These are phyloP conservation scores for Pseudonitzschia pungens DNA, from an alignment of 108 stramenopile genomes.

Conservation along the genomic window DNA sequence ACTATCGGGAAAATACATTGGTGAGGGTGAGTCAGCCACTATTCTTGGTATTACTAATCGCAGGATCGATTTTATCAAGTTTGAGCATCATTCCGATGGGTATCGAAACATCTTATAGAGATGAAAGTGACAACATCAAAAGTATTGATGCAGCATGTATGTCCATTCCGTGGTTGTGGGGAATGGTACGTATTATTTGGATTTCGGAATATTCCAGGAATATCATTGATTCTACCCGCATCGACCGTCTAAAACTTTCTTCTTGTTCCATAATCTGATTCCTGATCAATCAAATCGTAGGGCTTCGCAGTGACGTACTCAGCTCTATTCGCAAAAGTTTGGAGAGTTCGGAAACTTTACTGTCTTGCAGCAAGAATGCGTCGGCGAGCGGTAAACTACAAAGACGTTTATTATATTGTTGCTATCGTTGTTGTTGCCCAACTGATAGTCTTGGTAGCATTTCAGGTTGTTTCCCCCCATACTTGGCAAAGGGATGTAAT, in stretches of 20 bases:
- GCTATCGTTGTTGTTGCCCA: conserved; percentile 26
- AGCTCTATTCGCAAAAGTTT: conserved; percentile 33
- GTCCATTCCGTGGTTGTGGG: conserved; percentile 43
- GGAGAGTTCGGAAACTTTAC: conserved; percentile 33
- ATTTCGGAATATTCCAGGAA: background rate
- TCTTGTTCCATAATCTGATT: background rate
- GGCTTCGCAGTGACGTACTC: background rate
- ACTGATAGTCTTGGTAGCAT: conserved; percentile 21
- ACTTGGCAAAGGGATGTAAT: conserved; percentile 31
- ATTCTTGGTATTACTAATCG: conserved; percentile 15
- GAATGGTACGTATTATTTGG: conserved; percentile 30
- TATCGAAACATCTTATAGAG: conserved; percentile 19
- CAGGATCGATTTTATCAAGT: conserved; percentile 18
- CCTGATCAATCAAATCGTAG: background rate
- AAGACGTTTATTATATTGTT: conserved; percentile 32
- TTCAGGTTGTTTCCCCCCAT: conserved; percentile 31
- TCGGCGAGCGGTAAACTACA: conserved; percentile 24
- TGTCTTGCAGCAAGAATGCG: conserved; percentile 21
- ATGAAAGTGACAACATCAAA: background rate
- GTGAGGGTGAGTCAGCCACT: conserved; percentile 25
- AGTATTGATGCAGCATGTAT: conserved; percentile 27
- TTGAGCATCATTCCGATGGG: conserved; percentile 37
- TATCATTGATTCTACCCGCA: background rate
- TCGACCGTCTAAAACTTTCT: background rate
- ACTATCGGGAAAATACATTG: conserved; percentile 15